phyloP scores from a whole-genome alignment of 768 basidiomycete genomes.

The Lactarius indigo region DNA sequence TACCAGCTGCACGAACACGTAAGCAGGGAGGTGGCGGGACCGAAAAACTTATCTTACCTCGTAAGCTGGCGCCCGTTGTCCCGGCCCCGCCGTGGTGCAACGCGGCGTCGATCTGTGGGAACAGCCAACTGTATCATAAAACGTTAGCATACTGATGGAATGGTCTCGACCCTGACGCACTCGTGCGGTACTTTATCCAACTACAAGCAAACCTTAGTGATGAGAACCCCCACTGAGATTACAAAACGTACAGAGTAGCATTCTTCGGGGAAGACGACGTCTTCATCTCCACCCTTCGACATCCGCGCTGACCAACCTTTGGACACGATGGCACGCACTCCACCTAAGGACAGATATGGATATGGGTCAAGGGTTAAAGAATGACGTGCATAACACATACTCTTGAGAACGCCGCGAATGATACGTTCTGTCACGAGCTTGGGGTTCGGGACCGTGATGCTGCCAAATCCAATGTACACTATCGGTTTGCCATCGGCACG shows the following conservation, averaged over 20 bases:
- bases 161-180: conserved; percentile 27
- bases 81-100: conserved; percentile 70
- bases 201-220: conserved; percentile 28
- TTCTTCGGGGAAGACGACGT: conserved; percentile 49
- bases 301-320: conserved; percentile 66
- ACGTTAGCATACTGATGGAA: not conserved
- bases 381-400: conserved; percentile 34
- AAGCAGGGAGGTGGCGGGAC: not conserved
- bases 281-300: conserved; percentile 38
- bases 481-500: conserved; percentile 52
- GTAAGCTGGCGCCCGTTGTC: conserved; percentile 62
- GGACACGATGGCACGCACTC: conserved; percentile 61
- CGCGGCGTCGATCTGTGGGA: conserved; percentile 58
- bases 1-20: conserved; percentile 38
- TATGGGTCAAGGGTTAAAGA: not conserved
- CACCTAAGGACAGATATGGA: conserved; percentile 37
- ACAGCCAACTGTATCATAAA: conserved; percentile 44
- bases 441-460: conserved; percentile 62
- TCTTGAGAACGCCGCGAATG: conserved; percentile 57
- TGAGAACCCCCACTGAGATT: not conserved
- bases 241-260: conserved; percentile 40
- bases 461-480: conserved; percentile 71
- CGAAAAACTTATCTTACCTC: conserved; percentile 32
- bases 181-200: conserved; percentile 67
- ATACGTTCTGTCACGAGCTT: conserved; percentile 51